A percentile compares a stretch with the other conserved stretches of the same genome.
Conservation (phyloP, 2,329 filamentous ascomycete genomes). For the Neonectria punicea region DNA sequence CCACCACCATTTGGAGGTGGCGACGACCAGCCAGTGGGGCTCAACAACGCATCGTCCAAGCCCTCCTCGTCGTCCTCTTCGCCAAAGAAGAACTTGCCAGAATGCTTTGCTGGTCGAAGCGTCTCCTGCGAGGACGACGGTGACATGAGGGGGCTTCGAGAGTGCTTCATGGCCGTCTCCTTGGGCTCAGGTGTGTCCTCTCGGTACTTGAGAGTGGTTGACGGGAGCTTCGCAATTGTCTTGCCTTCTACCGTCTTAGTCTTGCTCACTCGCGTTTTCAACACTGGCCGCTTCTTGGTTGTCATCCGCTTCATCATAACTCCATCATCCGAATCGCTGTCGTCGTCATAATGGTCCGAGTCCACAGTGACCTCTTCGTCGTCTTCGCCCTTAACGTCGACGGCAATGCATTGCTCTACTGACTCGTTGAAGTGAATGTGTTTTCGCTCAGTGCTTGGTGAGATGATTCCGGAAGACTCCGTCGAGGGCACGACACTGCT, state of each 20-base stretch:
- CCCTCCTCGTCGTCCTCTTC: slow-evolving; percentile 69
- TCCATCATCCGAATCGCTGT: slow-evolving; percentile 79
- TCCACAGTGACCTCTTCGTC: slow-evolving; percentile 77
- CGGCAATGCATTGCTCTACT: slow-evolving; percentile 94
- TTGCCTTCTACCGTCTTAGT: slow-evolving; percentile 72
- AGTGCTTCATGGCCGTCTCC: slow-evolving; percentile 72
- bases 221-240: slow-evolving; percentile 88
- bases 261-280: slow-evolving; percentile 51
- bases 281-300: slow-evolving; percentile 64
- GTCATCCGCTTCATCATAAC: slow-evolving; percentile 82
- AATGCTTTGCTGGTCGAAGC: slow-evolving; percentile 74
- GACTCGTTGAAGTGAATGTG: slow-evolving; percentile 98
- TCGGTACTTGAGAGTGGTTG: slow-evolving; percentile 87
- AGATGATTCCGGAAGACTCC: slow-evolving; percentile 74
- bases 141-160: slow-evolving; percentile 65
- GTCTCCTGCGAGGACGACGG: slow-evolving; percentile 88
- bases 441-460: slow-evolving; percentile 74
- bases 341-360: slow-evolving; percentile 62
- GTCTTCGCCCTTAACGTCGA: slow-evolving; percentile 84
- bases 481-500: slow-evolving; percentile 72
- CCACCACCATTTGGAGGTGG: slow-evolving; percentile 44
- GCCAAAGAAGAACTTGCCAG: slow-evolving; percentile 70
- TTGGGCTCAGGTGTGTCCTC: slow-evolving; percentile 77
- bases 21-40: slow-evolving; percentile 48
- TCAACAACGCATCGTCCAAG: slow-evolving; percentile 50